Percentiles rank a stretch among this genome's conserved stretches.
These are phyloP conservation scores for Nakaseomyces kungkrabaensis DNA, from an alignment of 1,139 yeast species.

Conservation along the genomic window DNA sequence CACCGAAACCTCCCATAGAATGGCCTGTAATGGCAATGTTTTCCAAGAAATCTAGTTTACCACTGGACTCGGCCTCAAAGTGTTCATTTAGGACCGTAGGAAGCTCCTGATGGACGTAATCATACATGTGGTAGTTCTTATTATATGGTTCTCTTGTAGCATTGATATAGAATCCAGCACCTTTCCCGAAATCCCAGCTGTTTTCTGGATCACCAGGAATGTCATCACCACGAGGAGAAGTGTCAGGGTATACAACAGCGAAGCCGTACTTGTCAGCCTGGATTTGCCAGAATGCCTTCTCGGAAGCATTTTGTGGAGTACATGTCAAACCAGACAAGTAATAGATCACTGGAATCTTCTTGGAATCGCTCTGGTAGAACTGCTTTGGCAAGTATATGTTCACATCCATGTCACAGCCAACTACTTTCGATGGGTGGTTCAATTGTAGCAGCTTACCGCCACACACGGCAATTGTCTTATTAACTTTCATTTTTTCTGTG, in stretches of 20 bases:
- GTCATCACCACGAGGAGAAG: slow-evolving; percentile 92
- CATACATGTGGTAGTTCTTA: slow-evolving; percentile 73
- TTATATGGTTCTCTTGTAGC: slow-evolving; percentile 68
- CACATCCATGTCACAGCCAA: slow-evolving; percentile 71
- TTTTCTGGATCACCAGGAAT: slow-evolving; percentile 82
- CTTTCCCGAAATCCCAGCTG: slow-evolving; percentile 88
- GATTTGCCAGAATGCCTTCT: slow-evolving; percentile 81
- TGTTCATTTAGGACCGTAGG: slow-evolving; percentile 37
- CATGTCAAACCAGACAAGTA: slow-evolving; percentile 89
- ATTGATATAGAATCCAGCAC: slow-evolving; percentile 91
- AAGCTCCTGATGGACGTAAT: slow-evolving; percentile 70
- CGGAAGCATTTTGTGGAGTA: slow-evolving; percentile 89
- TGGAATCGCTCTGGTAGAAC: slow-evolving; percentile 25
- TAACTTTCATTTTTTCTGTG: background rate
- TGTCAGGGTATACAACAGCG: slow-evolving; percentile 88
- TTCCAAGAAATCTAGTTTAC: slow-evolving; percentile 30
- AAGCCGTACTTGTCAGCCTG: slow-evolving; percentile 76
- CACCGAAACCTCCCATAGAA: slow-evolving; percentile 98
- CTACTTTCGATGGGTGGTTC: slow-evolving; percentile 55
- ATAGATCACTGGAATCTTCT: slow-evolving; percentile 57
- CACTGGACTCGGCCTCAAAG: slow-evolving; percentile 37
- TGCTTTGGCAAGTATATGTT: slow-evolving; percentile 71
- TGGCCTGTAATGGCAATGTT: slow-evolving; percentile 79
- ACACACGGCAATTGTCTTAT: slow-evolving; percentile 46
- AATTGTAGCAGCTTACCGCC: slow-evolving; percentile 73